These are phyloP conservation scores for Solanum hybrid DNA, from an alignment of 305 asterid species.

Conservation along the genomic window DNA sequence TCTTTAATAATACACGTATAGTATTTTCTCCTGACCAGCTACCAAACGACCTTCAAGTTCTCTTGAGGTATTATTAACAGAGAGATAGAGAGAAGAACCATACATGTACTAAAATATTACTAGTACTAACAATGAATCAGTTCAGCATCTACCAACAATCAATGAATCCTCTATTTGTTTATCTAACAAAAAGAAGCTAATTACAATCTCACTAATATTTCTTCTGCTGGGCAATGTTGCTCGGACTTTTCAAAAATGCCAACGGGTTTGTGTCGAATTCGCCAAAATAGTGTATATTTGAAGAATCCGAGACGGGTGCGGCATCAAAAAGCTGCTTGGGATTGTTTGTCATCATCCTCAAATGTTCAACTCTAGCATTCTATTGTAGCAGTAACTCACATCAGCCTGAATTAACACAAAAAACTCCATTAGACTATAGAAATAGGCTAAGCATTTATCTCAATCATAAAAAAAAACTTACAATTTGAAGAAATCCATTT, in stretches of 20 bases:
- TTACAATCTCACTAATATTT: not conserved
- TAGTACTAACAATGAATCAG: not conserved
- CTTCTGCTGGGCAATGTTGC: not conserved
- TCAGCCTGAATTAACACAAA: slow-evolving; percentile 35
- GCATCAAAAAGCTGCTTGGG: too few relatives aligned
- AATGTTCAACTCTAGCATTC: not conserved
- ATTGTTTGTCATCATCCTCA: not conserved
- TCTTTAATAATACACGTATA: too few relatives aligned
- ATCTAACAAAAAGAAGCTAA: not conserved
- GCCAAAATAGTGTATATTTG: too few relatives aligned
- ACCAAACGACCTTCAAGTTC: not conserved
- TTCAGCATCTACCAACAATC: not conserved
- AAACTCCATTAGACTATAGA: not conserved
- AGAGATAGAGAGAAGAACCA: not conserved
- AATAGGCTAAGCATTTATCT: slow-evolving; percentile 15
- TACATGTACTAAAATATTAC: not conserved
- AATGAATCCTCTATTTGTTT: not conserved
- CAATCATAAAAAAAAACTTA: slow-evolving; percentile 26
- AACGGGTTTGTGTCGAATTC: too few relatives aligned
- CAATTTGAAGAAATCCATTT: slow-evolving; percentile 19
- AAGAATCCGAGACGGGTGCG: too few relatives aligned
- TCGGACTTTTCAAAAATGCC: too few relatives aligned
- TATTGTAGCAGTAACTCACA: slow-evolving; percentile 35
- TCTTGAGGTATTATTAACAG: not conserved
- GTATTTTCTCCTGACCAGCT: not conserved